These are phyloP conservation scores for Psilocybe mexicana DNA, from an alignment of 1,284 basidiomycete genomes.

Conservation along the genomic window DNA sequence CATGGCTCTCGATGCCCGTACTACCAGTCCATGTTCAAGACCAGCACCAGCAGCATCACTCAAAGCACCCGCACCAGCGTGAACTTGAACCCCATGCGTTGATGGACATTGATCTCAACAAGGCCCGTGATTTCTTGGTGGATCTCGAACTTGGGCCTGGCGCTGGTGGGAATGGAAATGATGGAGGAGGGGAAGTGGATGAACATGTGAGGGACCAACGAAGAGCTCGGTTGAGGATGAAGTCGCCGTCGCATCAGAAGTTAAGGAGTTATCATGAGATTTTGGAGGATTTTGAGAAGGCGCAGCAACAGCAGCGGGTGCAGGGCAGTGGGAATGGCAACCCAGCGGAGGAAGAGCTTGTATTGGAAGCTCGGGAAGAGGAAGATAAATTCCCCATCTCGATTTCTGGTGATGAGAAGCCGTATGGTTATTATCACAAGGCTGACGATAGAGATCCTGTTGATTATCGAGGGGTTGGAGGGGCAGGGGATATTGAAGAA, in stretches of 20 bases:
- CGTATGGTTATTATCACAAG: too few species aligned
- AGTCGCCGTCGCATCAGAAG: constrained; percentile 43
- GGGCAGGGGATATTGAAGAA: too few species aligned
- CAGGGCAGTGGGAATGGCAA: background rate
- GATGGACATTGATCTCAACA: constrained; percentile 39
- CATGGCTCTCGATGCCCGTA: constrained; percentile 53
- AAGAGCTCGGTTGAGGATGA: constrained; percentile 25
- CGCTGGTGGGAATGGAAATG: background rate
- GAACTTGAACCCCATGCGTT: constrained; percentile 33
- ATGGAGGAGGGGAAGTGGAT: background rate
- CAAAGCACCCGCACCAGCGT: constrained; percentile 19
- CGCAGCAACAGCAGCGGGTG: constrained; percentile 6
- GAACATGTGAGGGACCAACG: background rate
- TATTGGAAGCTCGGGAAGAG: background rate
- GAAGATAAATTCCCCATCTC: background rate
- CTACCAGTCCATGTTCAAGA: constrained; percentile 29
- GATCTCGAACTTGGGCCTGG: constrained; percentile 8
- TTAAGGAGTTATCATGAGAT: constrained; percentile 66
- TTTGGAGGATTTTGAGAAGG: constrained; percentile 56
- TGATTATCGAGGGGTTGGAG: too few species aligned
- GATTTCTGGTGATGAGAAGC: background rate
- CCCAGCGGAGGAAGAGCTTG: background rate
- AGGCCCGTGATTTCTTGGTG: constrained; percentile 16
- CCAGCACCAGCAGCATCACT: too few species aligned
- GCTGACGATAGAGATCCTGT: background rate